A percentile compares a stretch with the other conserved stretches of the same genome.
Evolutionary conservation across 371 early-diverging fungal genomes (phyloP).

Genomic region (Batrachochytrium dendrobatidis): DNA sequence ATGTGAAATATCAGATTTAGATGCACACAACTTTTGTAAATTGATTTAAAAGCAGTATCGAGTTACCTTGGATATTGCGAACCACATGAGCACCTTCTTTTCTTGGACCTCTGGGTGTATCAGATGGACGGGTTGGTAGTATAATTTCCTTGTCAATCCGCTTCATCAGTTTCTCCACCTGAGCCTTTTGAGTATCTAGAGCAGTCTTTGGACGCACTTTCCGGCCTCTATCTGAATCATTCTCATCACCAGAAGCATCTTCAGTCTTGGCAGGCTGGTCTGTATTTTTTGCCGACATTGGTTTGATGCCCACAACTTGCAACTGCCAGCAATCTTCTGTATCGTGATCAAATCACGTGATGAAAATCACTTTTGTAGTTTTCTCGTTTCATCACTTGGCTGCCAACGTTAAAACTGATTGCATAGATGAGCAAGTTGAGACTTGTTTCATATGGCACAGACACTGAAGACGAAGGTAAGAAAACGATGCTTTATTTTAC

Average conservation of each 20-base stretch:
- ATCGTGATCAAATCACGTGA: neutral
- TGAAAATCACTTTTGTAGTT: neutral
- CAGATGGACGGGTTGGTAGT: slow-evolving; percentile 43
- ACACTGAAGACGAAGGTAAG: neutral
- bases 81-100: slow-evolving; percentile 31
- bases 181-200: slow-evolving; percentile 19
- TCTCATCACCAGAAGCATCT: neutral
- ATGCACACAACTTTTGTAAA: neutral
- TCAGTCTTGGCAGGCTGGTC: too few species aligned
- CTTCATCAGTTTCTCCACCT: slow-evolving; percentile 65
- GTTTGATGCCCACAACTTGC: too few species aligned
- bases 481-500: neutral
- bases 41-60: neutral
- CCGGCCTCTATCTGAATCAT: slow-evolving; percentile 4
- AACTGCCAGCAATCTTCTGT: neutral
- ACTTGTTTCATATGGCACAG: neutral
- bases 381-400: neutral
- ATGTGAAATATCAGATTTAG: neutral
- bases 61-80: slow-evolving; percentile 66
- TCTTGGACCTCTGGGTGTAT: neutral
- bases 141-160: slow-evolving; percentile 73
- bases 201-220: slow-evolving; percentile 11
- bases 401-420: too few species aligned
- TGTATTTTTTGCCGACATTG: too few species aligned
- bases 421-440: neutral